These are phyloP conservation scores for Actinidia chinensis DNA, from an alignment of 179 eudicot species.

Conservation along the genomic window DNA sequence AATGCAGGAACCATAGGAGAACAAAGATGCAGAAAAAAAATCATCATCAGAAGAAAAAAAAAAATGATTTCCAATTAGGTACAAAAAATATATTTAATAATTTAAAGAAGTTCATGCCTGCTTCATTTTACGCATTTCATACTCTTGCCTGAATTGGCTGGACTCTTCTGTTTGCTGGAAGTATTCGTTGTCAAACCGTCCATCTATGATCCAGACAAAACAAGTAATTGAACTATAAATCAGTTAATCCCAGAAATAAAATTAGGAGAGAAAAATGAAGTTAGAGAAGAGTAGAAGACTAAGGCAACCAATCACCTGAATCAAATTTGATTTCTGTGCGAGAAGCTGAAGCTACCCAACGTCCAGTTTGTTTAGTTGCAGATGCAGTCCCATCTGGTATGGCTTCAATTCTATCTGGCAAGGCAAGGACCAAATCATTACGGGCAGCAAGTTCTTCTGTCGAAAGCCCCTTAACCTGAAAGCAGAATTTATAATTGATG, in stretches of 20 bases:
- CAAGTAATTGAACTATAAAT: background rate
- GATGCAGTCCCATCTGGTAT: constrained; percentile 94
- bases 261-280: background rate
- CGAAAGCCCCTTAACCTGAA: constrained; percentile 94
- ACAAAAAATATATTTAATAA: constrained; percentile 4
- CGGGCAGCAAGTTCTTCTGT: constrained; percentile 85
- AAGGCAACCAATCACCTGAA: constrained; percentile 60
- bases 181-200: constrained; percentile 71
- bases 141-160: constrained; percentile 80
- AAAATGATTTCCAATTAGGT: background rate
- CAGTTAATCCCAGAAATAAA: background rate
- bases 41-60: background rate
- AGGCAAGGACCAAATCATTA: constrained; percentile 86
- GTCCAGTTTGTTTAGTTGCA: constrained; percentile 69
- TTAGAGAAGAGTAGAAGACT: constrained; percentile 6
- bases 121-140: constrained; percentile 94
- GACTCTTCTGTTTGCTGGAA: constrained; percentile 91
- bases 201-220: constrained; percentile 44
- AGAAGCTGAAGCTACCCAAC: constrained; percentile 82
- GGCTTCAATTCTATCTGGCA: constrained; percentile 85
- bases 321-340: constrained; percentile 87
- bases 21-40: background rate
- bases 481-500: background rate
- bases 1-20: background rate
- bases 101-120: constrained; percentile 52